A percentile compares a stretch with the other conserved stretches of the same genome.
phyloP scores from a whole-genome alignment of 2,329 filamentous ascomycete species.

The Claviceps lovelessii region DNA sequence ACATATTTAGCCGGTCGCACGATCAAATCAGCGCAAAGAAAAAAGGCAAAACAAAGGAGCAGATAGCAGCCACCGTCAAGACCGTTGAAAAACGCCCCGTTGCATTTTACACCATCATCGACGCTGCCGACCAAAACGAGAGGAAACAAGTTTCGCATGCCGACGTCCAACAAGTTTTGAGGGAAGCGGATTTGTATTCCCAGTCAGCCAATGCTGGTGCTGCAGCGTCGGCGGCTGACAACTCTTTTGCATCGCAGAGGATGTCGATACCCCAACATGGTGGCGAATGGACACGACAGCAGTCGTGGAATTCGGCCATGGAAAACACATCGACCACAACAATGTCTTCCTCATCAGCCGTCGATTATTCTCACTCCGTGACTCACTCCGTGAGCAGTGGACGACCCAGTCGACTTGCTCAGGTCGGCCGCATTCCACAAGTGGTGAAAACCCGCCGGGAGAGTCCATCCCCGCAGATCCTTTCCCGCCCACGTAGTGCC shows the following conservation, averaged over 20 bases:
- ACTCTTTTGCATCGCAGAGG: neutral
- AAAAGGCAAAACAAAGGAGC: conserved; percentile 22
- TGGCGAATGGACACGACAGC: neutral
- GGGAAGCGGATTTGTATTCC: conserved; percentile 30
- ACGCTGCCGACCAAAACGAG: conserved; percentile 42
- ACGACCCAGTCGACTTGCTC: conserved; percentile 49
- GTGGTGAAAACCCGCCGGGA: conserved; percentile 58
- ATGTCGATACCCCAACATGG: neutral
- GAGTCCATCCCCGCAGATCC: conserved; percentile 59
- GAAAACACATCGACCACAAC: neutral
- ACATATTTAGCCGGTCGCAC: conserved; percentile 44
- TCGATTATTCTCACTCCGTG: conserved; percentile 1
- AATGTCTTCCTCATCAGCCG: neutral
- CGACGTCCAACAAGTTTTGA: conserved; percentile 31
- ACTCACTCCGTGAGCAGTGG: conserved; percentile 5
- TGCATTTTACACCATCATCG: conserved; percentile 48
- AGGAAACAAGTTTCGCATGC: conserved; percentile 30
- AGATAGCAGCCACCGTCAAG: conserved; percentile 35
- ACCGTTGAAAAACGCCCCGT: conserved; percentile 35
- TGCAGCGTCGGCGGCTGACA: neutral
- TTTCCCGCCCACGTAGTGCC: conserved; percentile 64
- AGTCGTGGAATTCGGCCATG: neutral
- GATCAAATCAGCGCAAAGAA: conserved; percentile 27
- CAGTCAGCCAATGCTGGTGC: conserved; percentile 8
- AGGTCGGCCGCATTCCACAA: conserved; percentile 74